A percentile compares a stretch with the other conserved stretches of the same genome.
These are phyloP conservation scores for Puya raimondii DNA, from an alignment of 176 grass and related monocot species.

Conservation along the genomic window DNA sequence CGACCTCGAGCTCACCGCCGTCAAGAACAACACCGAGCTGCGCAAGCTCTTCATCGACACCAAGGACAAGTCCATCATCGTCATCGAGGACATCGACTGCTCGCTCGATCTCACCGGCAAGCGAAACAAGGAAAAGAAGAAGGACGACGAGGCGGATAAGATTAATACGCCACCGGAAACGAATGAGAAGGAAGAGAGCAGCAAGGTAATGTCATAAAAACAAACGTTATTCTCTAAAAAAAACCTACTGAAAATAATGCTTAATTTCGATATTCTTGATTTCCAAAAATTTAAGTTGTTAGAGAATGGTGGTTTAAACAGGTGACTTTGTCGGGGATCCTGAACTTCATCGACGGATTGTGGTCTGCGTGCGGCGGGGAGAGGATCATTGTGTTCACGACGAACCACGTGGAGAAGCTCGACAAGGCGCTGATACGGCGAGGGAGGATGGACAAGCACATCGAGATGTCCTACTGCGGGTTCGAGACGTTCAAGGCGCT, in stretches of 20 bases:
- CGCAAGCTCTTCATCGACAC: slow-evolving; percentile 75
- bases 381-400: slow-evolving; percentile 54
- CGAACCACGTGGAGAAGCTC: slow-evolving; percentile 47
- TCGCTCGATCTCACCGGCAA: slow-evolving; percentile 57
- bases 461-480: slow-evolving; percentile 70
- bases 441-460: slow-evolving; percentile 68
- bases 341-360: slow-evolving; percentile 63
- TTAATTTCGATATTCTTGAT: no score
- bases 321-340: slow-evolving; percentile 53
- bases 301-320: no score
- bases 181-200: slow-evolving; percentile 1
- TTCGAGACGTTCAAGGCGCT: slow-evolving; percentile 47
- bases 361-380: slow-evolving; percentile 56
- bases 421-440: slow-evolving; percentile 47
- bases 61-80: slow-evolving; percentile 53
- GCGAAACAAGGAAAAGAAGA: slow-evolving; percentile 25
- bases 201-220: slow-evolving; percentile 18
- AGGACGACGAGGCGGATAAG: not conserved
- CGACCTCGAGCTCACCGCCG: slow-evolving; percentile 47
- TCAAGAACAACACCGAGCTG: slow-evolving; percentile 66
- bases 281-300: no score
- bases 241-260: no score
- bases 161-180: not conserved
- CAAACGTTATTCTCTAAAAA: no score
- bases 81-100: slow-evolving; percentile 70